A percentile compares a stretch with the other conserved stretches of the same genome.
Evolutionary conservation across 495 filamentous ascomycete genomes (phyloP).

Genomic region (Lasiosphaeriaceae sp.): DNA sequence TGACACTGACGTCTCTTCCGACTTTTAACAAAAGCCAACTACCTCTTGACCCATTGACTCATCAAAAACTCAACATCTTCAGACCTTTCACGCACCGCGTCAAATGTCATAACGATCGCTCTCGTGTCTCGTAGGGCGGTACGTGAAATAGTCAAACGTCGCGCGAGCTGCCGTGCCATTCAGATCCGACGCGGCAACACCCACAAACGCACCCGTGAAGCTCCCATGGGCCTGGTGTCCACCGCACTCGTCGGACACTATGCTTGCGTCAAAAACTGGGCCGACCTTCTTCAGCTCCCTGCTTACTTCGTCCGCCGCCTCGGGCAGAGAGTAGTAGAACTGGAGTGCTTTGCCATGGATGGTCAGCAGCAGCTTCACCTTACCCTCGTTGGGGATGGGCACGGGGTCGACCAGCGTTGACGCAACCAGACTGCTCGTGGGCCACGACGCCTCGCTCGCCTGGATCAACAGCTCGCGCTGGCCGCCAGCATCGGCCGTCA

Average conservation of each 20-base stretch:
- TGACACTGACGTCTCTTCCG: no score
- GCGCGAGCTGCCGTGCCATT: slow-evolving; percentile 46
- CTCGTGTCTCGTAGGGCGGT: slow-evolving; percentile 43
- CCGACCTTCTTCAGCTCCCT: slow-evolving; percentile 47
- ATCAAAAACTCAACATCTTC: no score
- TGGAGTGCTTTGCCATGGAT: slow-evolving; percentile 46
- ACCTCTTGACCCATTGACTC: no score
- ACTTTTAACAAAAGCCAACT: no score
- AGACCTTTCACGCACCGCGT: no score
- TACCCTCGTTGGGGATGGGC: slow-evolving; percentile 47
- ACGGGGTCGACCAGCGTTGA: slow-evolving; percentile 32
- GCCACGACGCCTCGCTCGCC: slow-evolving; percentile 48
- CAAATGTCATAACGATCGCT: slow-evolving; percentile 46
- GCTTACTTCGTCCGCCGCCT: slow-evolving; percentile 15
- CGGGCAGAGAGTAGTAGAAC: slow-evolving; percentile 45
- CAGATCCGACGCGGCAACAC: slow-evolving; percentile 50
- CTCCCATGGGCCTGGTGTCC: slow-evolving; percentile 53
- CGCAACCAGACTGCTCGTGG: slow-evolving; percentile 36
- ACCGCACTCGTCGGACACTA: slow-evolving; percentile 54
- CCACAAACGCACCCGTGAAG: slow-evolving; percentile 56
- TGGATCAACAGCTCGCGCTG: slow-evolving; percentile 50
- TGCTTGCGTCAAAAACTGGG: slow-evolving; percentile 48
- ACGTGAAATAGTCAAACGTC: slow-evolving; percentile 48
- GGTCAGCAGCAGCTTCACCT: slow-evolving; percentile 43
- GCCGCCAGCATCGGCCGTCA: slow-evolving; percentile 51